Conservation (phyloP, 805 yeast genomes). For the Zygoascus ofunaensis region DNA sequence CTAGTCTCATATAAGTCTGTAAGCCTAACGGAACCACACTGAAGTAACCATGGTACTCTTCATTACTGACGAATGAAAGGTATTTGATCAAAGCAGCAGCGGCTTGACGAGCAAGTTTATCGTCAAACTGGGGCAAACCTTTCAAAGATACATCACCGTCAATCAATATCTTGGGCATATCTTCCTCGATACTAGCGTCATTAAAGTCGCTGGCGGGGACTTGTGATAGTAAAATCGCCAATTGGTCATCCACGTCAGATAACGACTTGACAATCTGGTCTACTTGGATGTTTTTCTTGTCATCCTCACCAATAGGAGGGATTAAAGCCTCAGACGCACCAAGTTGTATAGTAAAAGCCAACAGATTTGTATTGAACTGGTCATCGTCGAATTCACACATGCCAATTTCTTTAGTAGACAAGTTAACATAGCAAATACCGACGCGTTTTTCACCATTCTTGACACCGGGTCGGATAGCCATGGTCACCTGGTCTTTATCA, state of each 20-base stretch:
- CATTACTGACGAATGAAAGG: slow-evolving; percentile 52
- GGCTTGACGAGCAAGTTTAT: slow-evolving; percentile 49
- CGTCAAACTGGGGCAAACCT: slow-evolving; percentile 28
- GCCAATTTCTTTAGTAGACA: slow-evolving; percentile 56
- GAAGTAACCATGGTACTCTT: slow-evolving; percentile 41
- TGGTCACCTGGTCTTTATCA: slow-evolving; percentile 38
- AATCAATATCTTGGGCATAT: slow-evolving; percentile 60
- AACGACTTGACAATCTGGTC: slow-evolving; percentile 61
- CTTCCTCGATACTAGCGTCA: slow-evolving; percentile 65
- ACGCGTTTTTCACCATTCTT: slow-evolving; percentile 42
- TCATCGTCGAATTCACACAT: slow-evolving; percentile 76
- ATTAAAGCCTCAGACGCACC: slow-evolving; percentile 81
- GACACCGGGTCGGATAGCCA: slow-evolving; percentile 39
- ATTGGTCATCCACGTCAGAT: slow-evolving; percentile 45
- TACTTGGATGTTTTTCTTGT: slow-evolving; percentile 41
- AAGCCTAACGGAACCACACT: slow-evolving; percentile 59
- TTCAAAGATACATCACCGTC: slow-evolving; percentile 25
- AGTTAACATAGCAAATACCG: slow-evolving; percentile 76
- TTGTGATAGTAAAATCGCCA: slow-evolving; percentile 57
- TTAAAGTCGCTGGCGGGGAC: slow-evolving; percentile 49
- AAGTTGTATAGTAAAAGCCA: slow-evolving; percentile 75
- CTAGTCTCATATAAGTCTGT: slow-evolving; percentile 79
- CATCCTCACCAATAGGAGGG: slow-evolving; percentile 35
- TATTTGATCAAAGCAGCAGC: slow-evolving; percentile 63
- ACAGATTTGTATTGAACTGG: slow-evolving; percentile 78